Percentiles rank a stretch among this genome's conserved stretches.
Evolutionary conservation across 768 basidiomycete genomes (phyloP).

Genomic region (Kwoniella pini): DNA sequence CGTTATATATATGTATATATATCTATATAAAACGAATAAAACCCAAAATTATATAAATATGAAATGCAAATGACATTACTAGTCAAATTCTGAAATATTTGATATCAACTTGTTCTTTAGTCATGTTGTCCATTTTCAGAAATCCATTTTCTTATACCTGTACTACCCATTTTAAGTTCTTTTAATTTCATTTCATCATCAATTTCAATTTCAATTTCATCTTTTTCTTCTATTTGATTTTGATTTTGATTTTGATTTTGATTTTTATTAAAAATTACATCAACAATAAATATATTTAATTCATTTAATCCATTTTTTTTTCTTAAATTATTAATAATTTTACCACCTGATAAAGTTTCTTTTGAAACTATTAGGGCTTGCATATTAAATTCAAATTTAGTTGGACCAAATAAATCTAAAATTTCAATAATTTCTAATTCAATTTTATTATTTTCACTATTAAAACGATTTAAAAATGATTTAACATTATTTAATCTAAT

Average conservation of each 20-base stretch:
- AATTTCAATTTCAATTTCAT: no score
- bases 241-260: no score
- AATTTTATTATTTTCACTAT: not conserved
- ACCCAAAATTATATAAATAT: not conserved
- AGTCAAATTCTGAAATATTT: no score
- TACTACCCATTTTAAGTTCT: conserved; percentile 89
- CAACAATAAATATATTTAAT: conserved; percentile 74
- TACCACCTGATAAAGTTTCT: conserved; percentile 72
- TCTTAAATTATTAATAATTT: conserved; percentile 58
- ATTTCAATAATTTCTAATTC: conserved; percentile 64
- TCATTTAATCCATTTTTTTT: conserved; percentile 62
- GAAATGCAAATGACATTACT: not conserved
- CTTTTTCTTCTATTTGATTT: no score
- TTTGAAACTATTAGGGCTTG: conserved; percentile 88
- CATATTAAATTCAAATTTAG: conserved; percentile 80
- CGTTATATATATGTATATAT: no score
- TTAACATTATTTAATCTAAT: conserved; percentile 63
- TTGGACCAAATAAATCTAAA: conserved; percentile 86
- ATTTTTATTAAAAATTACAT: no score
- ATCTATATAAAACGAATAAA: no score
- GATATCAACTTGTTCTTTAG: no score
- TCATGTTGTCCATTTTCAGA: conserved; percentile 43
- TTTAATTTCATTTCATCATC: conserved; percentile 72
- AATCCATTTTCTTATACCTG: conserved; percentile 88
- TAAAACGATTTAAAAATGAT: conserved; percentile 61